Evolutionary conservation across 768 basidiomycete species (phyloP).

Genomic region (Gelatoporia subvermispora): DNA sequence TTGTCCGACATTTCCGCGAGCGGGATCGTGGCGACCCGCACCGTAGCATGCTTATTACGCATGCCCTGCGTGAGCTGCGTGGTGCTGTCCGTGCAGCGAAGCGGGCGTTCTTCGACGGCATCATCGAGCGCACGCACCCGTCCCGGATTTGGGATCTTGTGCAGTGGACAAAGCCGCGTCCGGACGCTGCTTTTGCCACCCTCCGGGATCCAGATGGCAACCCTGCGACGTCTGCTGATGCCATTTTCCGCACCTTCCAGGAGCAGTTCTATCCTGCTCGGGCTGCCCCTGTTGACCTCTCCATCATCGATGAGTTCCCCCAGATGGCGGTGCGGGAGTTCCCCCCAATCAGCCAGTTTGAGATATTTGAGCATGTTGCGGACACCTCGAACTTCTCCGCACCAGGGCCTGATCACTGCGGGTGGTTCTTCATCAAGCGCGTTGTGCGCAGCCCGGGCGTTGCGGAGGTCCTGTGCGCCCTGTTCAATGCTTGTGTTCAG

Average conservation of each 20-base stretch:
- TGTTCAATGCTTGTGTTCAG: conserved; percentile 11
- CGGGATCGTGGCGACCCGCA: conserved; percentile 1
- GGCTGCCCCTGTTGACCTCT: not conserved
- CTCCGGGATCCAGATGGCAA: too few relatives aligned
- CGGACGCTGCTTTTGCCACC: too few relatives aligned
- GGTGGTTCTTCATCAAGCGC: conserved; percentile 9
- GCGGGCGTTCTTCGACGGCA: not conserved
- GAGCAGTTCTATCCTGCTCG: not conserved
- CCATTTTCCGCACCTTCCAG: too few relatives aligned
- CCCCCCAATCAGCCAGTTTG: not conserved
- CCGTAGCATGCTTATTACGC: not conserved
- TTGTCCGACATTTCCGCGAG: not conserved
- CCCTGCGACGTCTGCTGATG: too few relatives aligned
- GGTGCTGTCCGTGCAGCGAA: conserved; percentile 1
- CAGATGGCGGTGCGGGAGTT: not conserved
- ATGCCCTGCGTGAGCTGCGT: not conserved
- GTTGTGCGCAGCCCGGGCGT: not conserved
- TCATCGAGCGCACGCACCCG: conserved; percentile 1
- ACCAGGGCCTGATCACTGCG: conserved; percentile 10
- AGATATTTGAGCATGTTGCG: conserved; percentile 7
- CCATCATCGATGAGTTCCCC: conserved; percentile 3
- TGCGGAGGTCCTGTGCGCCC: not conserved
- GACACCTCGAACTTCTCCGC: conserved; percentile 9
- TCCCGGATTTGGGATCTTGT: conserved; percentile 7
- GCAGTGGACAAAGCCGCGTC: not conserved